Percentiles rank a stretch among this genome's conserved stretches.
Conservation (phyloP, 2,329 filamentous ascomycete genomes). For the Epichloe aotearoae region DNA sequence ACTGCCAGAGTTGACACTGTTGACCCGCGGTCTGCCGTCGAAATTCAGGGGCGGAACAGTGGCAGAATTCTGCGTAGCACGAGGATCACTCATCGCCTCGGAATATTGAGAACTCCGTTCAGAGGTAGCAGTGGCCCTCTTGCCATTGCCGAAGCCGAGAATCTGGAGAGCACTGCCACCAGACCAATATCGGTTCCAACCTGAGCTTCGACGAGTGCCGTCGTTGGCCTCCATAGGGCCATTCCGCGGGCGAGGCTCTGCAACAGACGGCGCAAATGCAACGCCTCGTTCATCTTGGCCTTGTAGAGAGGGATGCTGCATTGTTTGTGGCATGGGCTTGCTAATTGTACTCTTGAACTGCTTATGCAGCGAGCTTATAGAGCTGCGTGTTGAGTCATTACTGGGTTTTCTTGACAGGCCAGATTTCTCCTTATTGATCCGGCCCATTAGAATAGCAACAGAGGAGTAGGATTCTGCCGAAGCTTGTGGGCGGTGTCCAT, state of each 20-base stretch:
- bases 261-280: slow-evolving; percentile 22
- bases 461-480: slow-evolving; percentile 49
- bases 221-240: slow-evolving; percentile 24
- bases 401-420: slow-evolving; percentile 40
- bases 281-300: slow-evolving; percentile 29
- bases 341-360: slow-evolving; percentile 50
- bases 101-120: slow-evolving; percentile 46
- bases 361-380: slow-evolving; percentile 43
- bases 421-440: slow-evolving; percentile 33
- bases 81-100: slow-evolving; percentile 16
- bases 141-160: slow-evolving; percentile 41
- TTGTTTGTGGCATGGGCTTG: slow-evolving; percentile 42
- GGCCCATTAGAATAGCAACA: slow-evolving; percentile 54
- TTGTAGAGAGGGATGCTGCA: slow-evolving; percentile 18
- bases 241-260: slow-evolving; percentile 23
- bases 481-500: slow-evolving; percentile 37
- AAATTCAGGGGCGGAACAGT: slow-evolving; percentile 57
- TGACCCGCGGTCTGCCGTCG: slow-evolving; percentile 48
- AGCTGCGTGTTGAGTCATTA: slow-evolving; percentile 36
- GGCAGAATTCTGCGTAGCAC: slow-evolving; percentile 52
- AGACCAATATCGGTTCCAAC: slow-evolving; percentile 69
- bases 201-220: slow-evolving; percentile 48
- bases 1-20: slow-evolving; percentile 53
- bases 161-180: slow-evolving; percentile 57
- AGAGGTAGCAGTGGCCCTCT: slow-evolving; percentile 38